Conservation (phyloP, 139 green algal species). For the Chlamydomonas sp. region DNA sequence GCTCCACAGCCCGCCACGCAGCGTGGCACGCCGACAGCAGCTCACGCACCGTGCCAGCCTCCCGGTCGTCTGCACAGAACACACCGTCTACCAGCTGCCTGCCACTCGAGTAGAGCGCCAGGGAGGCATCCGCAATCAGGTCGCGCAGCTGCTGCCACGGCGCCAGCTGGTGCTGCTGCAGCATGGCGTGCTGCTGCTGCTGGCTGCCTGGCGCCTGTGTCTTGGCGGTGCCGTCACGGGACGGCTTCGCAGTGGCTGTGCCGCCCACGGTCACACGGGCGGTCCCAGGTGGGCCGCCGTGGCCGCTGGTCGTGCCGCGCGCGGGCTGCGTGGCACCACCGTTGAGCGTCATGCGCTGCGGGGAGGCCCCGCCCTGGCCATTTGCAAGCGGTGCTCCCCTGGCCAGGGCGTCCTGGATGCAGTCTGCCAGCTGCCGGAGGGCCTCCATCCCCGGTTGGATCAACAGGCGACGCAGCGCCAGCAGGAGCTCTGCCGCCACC, state of each 20-base stretch:
- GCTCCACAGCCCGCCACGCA: conserved; percentile 30
- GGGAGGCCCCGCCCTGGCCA: no score
- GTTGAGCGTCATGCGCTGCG: no score
- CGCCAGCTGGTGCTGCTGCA: conserved; percentile 18
- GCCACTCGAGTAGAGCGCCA: conserved; percentile 46
- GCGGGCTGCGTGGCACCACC: no score
- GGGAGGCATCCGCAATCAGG: conserved; percentile 48
- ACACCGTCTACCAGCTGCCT: conserved; percentile 56
- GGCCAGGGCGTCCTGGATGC: neutral
- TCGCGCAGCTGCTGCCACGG: conserved; percentile 36
- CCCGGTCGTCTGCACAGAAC: conserved; percentile 41
- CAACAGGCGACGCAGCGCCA: conserved; percentile 25
- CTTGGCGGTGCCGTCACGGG: no score
- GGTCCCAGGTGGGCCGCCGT: no score
- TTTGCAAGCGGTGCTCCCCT: neutral
- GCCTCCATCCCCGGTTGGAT: conserved; percentile 25
- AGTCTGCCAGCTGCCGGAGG: conserved; percentile 22
- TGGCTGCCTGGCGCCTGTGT: neutral
- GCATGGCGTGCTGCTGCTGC: conserved; percentile 3
- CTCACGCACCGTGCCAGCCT: conserved; percentile 68
- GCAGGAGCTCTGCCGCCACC: conserved; percentile 18
- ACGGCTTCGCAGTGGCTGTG: no score
- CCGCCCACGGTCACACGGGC: no score
- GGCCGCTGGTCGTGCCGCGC: no score
- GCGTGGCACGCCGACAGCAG: conserved; percentile 79